Evolutionary conservation across 2,329 filamentous ascomycete species (phyloP).

Genomic region (Trichoderma sp.): DNA sequence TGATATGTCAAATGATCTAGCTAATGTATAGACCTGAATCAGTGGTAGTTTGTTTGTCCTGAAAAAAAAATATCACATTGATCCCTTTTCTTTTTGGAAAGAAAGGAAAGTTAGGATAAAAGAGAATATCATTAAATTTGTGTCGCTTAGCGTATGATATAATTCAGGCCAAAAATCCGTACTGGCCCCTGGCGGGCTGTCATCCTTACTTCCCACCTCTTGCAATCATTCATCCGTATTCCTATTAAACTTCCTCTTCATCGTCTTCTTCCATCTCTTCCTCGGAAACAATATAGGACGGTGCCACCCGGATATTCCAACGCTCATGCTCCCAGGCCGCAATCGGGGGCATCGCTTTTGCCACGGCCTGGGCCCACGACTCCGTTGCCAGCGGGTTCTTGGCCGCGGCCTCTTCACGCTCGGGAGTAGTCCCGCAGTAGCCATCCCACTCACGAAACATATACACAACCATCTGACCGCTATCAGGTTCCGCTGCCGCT

Average conservation of each 20-base stretch:
- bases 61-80: no score
- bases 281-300: not conserved
- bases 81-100: no score
- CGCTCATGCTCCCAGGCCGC: not conserved
- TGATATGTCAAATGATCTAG: no score
- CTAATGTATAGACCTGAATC: no score
- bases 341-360: not conserved
- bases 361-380: not conserved
- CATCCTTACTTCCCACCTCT: no score
- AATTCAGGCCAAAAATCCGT: no score
- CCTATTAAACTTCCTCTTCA: not conserved
- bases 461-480: not conserved
- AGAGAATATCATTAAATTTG: no score
- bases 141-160: no score
- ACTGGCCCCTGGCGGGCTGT: no score
- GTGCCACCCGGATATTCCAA: not conserved
- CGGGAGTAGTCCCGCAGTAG: not conserved
- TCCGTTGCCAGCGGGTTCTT: not conserved
- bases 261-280: not conserved
- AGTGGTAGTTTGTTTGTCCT: no score
- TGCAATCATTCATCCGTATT: no score
- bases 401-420: not conserved
- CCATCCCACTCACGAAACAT: not conserved
- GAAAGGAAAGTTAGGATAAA: no score
- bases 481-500: not conserved